Percentiles rank a stretch among this genome's conserved stretches.
These are phyloP conservation scores for Aquilaria agallochum DNA, from an alignment of 441 rosid species.

Conservation along the genomic window DNA sequence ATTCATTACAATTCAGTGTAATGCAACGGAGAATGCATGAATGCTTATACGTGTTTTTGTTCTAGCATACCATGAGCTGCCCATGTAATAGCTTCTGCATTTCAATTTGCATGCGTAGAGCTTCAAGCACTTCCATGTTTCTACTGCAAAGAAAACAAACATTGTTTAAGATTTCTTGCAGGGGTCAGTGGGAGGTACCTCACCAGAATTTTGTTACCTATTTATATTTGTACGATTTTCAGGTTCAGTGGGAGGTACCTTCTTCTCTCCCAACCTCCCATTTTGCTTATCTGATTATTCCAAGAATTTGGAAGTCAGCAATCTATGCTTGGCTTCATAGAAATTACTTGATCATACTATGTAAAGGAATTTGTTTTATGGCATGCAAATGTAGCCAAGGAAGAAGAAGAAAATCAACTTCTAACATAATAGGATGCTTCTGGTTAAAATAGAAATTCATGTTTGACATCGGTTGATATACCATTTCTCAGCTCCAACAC, in stretches of 20 bases:
- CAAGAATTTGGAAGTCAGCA: not conserved
- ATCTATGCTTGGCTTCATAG: not conserved
- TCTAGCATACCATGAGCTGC: conserved; percentile 21
- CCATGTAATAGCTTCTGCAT: conserved; percentile 32
- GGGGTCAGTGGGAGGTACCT: not conserved
- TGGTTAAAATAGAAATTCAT: not conserved
- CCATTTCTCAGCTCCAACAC: conserved; percentile 19
- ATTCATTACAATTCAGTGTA: no score
- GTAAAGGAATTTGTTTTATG: no score
- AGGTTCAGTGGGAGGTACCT: not conserved
- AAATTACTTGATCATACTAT: not conserved
- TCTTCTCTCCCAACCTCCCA: conserved; percentile 14
- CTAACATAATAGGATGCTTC: not conserved
- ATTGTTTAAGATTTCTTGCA: not conserved
- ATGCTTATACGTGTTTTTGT: no score
- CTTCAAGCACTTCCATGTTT: conserved; percentile 11
- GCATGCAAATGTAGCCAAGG: not conserved
- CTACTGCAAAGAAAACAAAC: conserved; percentile 13
- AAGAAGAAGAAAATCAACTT: not conserved
- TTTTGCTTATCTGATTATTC: conserved; percentile 14
- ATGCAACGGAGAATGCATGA: not conserved
- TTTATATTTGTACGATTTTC: conserved; percentile 6
- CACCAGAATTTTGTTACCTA: conserved; percentile 7
- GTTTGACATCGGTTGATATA: not conserved
- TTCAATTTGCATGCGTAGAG: conserved; percentile 27